A percentile compares a stretch with the other conserved stretches of the same genome.
phyloP scores from a whole-genome alignment of 2,329 filamentous ascomycete genomes.

The Apiospora hydei region DNA sequence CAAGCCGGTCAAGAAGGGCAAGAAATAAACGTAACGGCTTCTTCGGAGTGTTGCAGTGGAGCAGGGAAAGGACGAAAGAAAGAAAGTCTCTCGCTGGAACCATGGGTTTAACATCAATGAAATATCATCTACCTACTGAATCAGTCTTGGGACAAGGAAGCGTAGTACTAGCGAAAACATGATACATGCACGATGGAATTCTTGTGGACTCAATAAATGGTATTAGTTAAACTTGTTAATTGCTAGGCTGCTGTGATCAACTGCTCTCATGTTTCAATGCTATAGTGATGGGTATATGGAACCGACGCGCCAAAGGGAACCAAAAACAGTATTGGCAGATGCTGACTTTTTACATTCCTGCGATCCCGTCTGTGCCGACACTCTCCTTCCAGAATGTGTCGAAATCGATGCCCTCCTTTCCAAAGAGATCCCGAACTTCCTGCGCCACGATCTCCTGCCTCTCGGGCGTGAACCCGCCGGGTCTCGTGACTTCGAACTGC shows the following conservation, averaged over 20 bases:
- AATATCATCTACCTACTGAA: background rate
- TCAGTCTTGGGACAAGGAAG: background rate
- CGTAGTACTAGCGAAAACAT: background rate
- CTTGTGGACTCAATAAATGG: background rate
- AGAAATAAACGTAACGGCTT: no score
- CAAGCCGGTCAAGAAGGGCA: slow-evolving; percentile 51
- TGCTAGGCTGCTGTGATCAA: background rate
- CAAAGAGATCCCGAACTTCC: slow-evolving; percentile 79
- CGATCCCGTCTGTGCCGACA: slow-evolving; percentile 46
- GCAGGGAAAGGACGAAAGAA: no score
- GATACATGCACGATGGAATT: background rate
- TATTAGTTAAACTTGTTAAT: background rate
- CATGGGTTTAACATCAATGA: background rate
- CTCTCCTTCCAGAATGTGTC: slow-evolving; percentile 77
- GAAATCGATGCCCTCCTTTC: slow-evolving; percentile 79
- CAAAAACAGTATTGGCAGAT: background rate
- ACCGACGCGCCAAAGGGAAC: background rate
- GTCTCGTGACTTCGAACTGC: slow-evolving; percentile 82
- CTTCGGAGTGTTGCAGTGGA: no score
- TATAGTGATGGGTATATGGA: background rate
- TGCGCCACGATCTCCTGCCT: slow-evolving; percentile 75
- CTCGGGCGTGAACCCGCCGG: slow-evolving; percentile 79
- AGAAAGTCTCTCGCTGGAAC: background rate
- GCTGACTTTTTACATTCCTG: slow-evolving; percentile 18
- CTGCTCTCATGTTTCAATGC: background rate